A percentile compares a stretch with the other conserved stretches of the same genome.
These are phyloP conservation scores for Wallacemonas sp. DNA, from an alignment of 208 protist species.

Conservation along the genomic window DNA sequence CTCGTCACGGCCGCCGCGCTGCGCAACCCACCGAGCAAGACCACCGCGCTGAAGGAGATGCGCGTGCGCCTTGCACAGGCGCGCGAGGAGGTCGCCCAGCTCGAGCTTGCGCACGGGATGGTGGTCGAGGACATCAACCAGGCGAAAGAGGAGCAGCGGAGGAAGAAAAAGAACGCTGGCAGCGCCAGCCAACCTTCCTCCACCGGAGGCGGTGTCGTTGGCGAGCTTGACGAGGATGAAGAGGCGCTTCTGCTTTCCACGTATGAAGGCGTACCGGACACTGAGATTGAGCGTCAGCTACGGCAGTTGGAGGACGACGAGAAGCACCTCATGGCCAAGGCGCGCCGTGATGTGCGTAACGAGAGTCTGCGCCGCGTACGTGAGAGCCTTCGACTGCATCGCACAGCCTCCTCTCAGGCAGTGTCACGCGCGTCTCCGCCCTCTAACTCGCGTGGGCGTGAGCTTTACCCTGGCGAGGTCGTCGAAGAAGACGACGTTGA, in stretches of 20 bases:
- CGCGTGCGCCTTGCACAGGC: constrained; percentile 29
- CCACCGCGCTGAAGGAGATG: constrained; percentile 23
- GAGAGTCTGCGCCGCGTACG: constrained; percentile 70
- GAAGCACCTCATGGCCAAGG: constrained; percentile 48
- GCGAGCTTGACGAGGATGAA: neutral
- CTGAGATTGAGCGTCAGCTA: constrained; percentile 58
- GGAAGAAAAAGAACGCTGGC: constrained; percentile 8
- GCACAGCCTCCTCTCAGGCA: neutral
- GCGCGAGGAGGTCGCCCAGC: constrained; percentile 50
- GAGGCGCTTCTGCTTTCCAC: constrained; percentile 4
- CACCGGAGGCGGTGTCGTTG: neutral
- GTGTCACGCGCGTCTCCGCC: no score
- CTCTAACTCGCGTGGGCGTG: no score
- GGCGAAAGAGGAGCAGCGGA: constrained; percentile 20
- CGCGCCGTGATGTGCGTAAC: constrained; percentile 41
- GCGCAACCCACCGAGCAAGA: constrained; percentile 19
- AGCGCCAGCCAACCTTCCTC: neutral
- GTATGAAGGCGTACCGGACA: constrained; percentile 33
- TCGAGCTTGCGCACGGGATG: constrained; percentile 73
- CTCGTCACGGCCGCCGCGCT: neutral
- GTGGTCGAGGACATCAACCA: constrained; percentile 65
- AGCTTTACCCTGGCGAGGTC: neutral
- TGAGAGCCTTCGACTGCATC: constrained; percentile 34
- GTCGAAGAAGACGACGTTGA: constrained; percentile 3
- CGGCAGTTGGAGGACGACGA: constrained; percentile 61